phyloP scores from a whole-genome alignment of 2,329 filamentous ascomycete genomes.

The Allantophomopsis lycopodina region DNA sequence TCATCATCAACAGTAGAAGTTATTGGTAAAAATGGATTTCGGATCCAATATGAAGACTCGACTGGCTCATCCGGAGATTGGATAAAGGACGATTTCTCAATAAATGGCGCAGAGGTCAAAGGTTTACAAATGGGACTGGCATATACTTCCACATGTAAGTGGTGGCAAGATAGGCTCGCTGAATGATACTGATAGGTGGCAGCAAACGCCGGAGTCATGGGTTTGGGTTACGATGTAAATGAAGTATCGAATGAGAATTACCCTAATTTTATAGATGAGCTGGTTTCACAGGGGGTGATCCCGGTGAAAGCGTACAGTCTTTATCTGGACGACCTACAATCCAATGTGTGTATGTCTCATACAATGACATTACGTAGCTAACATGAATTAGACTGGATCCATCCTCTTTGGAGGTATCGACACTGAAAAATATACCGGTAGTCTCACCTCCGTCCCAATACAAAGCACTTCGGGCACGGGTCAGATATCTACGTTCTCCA shows the following conservation, averaged over 20 bases:
- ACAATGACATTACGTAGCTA: no score
- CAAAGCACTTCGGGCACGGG: constrained; percentile 30
- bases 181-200: constrained; percentile 1
- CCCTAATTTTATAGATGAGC: constrained; percentile 47
- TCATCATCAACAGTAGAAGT: constrained; percentile 33
- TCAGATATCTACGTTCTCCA: constrained; percentile 18
- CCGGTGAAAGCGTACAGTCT: constrained; percentile 53
- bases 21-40: constrained; percentile 29
- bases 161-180: background rate
- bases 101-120: constrained; percentile 22
- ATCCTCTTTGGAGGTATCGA: constrained; percentile 31
- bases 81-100: constrained; percentile 38
- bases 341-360: constrained; percentile 24
- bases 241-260: constrained; percentile 22
- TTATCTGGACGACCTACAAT: constrained; percentile 41
- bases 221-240: constrained; percentile 21
- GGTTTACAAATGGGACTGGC: constrained; percentile 23
- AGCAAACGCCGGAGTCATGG: constrained; percentile 19
- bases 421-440: constrained; percentile 29
- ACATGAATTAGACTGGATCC: constrained; percentile 10
- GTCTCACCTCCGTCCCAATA: constrained; percentile 34
- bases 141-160: constrained; percentile 8
- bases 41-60: constrained; percentile 47
- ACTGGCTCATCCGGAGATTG: constrained; percentile 41
- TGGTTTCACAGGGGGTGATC: constrained; percentile 49